Conservation (phyloP, 169 alveolate genomes). For the Eimeria falciformis region DNA sequence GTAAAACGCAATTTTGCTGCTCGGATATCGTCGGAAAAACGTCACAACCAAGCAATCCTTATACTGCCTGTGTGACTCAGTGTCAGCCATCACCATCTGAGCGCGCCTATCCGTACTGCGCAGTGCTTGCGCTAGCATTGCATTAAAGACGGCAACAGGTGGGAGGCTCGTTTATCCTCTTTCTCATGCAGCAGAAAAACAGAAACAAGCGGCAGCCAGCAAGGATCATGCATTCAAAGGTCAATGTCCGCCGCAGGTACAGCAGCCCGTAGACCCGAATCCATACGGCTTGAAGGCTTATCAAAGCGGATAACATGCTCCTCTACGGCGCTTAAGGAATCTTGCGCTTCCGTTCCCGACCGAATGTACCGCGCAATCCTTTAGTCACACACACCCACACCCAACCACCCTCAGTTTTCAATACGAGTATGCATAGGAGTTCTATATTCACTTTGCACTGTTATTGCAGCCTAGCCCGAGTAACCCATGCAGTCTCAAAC, state of each 20-base stretch:
- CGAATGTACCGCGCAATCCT: slow-evolving; percentile 75
- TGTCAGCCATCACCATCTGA: too few relatives aligned
- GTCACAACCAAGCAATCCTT: too few relatives aligned
- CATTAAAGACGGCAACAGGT: too few relatives aligned
- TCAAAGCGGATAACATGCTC: slow-evolving; percentile 71
- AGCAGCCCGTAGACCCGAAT: not conserved
- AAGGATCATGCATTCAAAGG: not conserved
- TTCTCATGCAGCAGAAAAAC: not conserved
- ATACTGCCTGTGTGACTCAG: too few relatives aligned
- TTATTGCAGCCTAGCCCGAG: too few relatives aligned
- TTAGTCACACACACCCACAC: not conserved
- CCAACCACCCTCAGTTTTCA: not conserved
- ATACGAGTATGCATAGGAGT: not conserved
- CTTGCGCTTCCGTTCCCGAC: slow-evolving; percentile 74
- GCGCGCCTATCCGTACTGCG: too few relatives aligned
- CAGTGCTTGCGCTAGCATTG: too few relatives aligned
- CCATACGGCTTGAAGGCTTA: slow-evolving; percentile 25
- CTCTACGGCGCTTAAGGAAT: slow-evolving; percentile 57
- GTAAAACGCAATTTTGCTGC: too few relatives aligned
- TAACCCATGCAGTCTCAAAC: too few relatives aligned
- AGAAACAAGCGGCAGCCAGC: not conserved
- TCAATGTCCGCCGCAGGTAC: slow-evolving; percentile 18
- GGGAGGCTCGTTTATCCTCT: too few relatives aligned
- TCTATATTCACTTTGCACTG: too few relatives aligned
- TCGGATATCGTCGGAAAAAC: too few relatives aligned